Base-by-base conservation (phyloP, 176 grass and related monocot genomes). In the Eragrostis curvula region DNA sequence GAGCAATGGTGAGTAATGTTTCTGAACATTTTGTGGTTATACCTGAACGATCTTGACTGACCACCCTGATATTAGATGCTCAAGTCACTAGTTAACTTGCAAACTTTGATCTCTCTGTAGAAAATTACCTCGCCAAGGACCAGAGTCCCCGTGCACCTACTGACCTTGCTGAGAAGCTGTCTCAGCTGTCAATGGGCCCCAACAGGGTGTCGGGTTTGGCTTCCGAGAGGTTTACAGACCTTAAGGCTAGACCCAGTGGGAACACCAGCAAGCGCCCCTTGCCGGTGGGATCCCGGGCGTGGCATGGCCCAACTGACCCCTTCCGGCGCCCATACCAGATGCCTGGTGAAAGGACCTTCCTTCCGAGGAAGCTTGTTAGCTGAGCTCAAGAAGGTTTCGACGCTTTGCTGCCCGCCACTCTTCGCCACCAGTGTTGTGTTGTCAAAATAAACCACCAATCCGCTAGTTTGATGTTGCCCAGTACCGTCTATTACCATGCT, bases 301-400 rank as follows among this genome's bases (percentile, higher is more conserved):
- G 94, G 86, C 88, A 86, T 5, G 85, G 84, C 9, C 81, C 78
- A 0, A 32, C 79, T 1, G 91, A 73, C 51, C 74, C 86, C 79
- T 83, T 85, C 64, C 77, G 75, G 21, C 89, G 81, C 70, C 49
- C 84, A 6, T 89, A 91, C 8, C 80, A 89, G 48, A 88, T 84
- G 79, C 81, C 94, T 8, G 89, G 79, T 28, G 81, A 77, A n/a
- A 91, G 94, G 84, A 78, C 75, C 44, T 24, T 85, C 74, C 73
- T 84, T 87, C 86, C 85, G 1, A 89, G 84, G 91, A 97, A 97
- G 75, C 84, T 92, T 50, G 92, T 92, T 10, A 89, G 85, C 87
- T 90, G 88, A 75, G 83, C 57, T 17, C 23, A 65, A 39, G 78
- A 59, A 63, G 60, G 65, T 28, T 39, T 18, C 20, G 0, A 47